Evolutionary conservation across 106 monocot species (phyloP).

Genomic region (Alisma plantagoaquatica): DNA sequence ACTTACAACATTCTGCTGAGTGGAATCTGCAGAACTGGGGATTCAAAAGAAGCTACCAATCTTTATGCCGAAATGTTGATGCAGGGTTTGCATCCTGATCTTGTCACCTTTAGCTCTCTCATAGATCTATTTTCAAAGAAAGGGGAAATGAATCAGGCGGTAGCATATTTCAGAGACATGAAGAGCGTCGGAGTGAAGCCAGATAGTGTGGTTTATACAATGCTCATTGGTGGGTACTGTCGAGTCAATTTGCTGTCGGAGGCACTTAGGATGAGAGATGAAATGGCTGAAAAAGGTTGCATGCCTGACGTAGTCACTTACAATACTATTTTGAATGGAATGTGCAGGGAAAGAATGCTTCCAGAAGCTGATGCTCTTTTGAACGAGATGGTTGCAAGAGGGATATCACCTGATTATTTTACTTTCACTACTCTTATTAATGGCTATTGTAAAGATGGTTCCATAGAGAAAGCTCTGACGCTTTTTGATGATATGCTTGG

Average conservation of each 20-base stretch:
- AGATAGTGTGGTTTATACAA: conserved; percentile 85
- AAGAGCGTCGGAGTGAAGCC: conserved; percentile 39
- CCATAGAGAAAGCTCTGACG: conserved; percentile 33
- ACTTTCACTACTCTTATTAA: conserved; percentile 76
- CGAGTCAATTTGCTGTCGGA: conserved; percentile 32
- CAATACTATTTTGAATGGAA: conserved; percentile 73
- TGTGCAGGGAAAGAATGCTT: conserved; percentile 55
- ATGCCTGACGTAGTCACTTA: conserved; percentile 72
- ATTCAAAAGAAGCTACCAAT: conserved; percentile 30
- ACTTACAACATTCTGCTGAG: conserved; percentile 73
- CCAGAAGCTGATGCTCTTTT: conserved; percentile 59
- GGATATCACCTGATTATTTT: conserved; percentile 58
- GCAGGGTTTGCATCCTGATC: conserved; percentile 47
- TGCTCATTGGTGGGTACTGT: conserved; percentile 78
- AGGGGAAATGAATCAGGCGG: conserved; percentile 36
- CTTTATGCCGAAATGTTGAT: conserved; percentile 45
- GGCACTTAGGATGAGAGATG: conserved; percentile 57
- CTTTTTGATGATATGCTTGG: conserved; percentile 52
- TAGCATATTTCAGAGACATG: conserved; percentile 57
- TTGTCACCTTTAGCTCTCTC: conserved; percentile 62
- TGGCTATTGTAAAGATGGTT: conserved; percentile 67
- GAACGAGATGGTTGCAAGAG: conserved; percentile 63
- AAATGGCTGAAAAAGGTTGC: conserved; percentile 59
- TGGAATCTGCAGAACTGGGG: conserved; percentile 41
- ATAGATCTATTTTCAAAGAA: conserved; percentile 58